Evolutionary conservation across 1,284 basidiomycete genomes (phyloP), one percentile per base, ranked within the genome.

Genomic region (Heliocybe sulcata): DNA sequence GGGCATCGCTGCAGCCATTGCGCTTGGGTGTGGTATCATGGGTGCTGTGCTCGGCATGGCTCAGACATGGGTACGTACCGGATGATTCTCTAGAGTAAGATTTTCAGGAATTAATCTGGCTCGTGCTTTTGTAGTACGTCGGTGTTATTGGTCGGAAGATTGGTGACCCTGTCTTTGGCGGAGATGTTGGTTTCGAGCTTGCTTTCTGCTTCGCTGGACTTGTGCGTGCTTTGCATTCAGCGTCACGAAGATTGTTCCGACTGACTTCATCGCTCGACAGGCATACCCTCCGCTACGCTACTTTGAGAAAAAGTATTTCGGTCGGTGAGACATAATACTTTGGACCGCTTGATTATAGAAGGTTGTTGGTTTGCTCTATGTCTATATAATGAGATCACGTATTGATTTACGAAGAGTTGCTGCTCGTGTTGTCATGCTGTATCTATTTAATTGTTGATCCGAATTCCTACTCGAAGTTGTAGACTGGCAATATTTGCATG

Each of bases 11-110:
- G 81, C 80, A 1, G 60, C 79, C 1, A 38, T 73, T n/a, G 75
- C 82, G 1, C 79, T 82, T 59, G 52, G 66, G 0, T 70, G 68
- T 10, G 70, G 68, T 8, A 70, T 74, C 1, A 73, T 77, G 57
- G 78, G 75, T 2, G 66, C 81, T 53, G 73, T 83, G 54, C 72
- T 83, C 14, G 75, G 76, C 59, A 84, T 83, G 77, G 72, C 76
- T 55, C 82, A 85, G 58, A 74, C 67, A 27, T 85, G 80, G 80
- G 47, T 49, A 22, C 12, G 47, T 49, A 25, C 16, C 22, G 12
- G 6, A 31, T 4, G 6, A 12, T 12, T 31, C 12, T 31, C 4
- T 12, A 31, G 4, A 9, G 10, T 6, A 22, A n/a, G 22, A 14
- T 12, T 49, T 49, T 25, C 22, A 14, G 47, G 22, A 14, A 23